These are phyloP conservation scores for Vachellia collinsii DNA, from an alignment of 306 rosid species.

Conservation along the genomic window DNA sequence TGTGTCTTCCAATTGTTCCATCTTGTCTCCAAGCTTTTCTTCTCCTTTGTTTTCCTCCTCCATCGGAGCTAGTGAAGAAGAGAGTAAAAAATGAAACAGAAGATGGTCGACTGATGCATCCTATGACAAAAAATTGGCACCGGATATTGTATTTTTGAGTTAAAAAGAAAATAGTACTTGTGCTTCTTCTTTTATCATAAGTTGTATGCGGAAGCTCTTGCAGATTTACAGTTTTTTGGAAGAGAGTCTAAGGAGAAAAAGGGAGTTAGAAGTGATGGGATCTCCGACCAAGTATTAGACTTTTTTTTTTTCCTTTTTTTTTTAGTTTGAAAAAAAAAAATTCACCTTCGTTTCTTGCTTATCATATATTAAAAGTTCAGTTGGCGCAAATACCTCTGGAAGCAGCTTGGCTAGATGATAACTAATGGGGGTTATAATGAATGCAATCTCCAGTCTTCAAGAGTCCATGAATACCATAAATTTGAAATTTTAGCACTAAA, in stretches of 20 bases:
- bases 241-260: constrained; percentile 10
- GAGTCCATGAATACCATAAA: constrained; percentile 1
- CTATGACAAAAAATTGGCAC: constrained; percentile 32
- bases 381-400: constrained; percentile 6
- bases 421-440: constrained; percentile 3
- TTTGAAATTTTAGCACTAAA: constrained; percentile 12
- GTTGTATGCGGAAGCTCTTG: constrained; percentile 31
- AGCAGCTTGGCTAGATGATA: constrained; percentile 1
- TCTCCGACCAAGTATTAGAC: constrained; percentile 23
- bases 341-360: neutral
- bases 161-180: neutral
- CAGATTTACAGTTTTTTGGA: neutral
- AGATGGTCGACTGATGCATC: constrained; percentile 34
- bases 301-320: neutral
- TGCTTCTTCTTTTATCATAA: constrained; percentile 31
- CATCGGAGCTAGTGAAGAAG: constrained; percentile 25
- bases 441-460: constrained; percentile 2
- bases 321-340: constrained; percentile 15
- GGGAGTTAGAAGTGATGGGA: constrained; percentile 19
- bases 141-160: constrained; percentile 17
- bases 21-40: constrained; percentile 10
- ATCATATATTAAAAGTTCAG: neutral
- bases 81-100: constrained; percentile 37
- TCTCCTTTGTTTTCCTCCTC: neutral
- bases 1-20: neutral